Evolutionary conservation across 805 yeast genomes (phyloP), one percentile per base, ranked within the genome.

Genomic region (Teunomyces aglyptinius): DNA sequence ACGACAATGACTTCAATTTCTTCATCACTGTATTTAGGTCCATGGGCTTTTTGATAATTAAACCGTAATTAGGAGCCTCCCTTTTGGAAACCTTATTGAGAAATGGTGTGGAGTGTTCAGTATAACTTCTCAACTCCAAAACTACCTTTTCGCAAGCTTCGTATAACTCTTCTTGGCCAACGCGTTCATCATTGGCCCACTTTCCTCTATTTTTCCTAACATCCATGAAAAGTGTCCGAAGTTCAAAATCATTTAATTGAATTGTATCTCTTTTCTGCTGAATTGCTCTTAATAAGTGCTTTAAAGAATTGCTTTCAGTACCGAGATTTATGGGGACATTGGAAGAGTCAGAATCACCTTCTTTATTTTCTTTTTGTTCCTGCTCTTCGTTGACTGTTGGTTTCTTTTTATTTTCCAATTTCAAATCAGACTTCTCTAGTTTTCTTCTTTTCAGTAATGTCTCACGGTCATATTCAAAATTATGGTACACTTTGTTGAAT

Each of bases 71-170:
- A 6, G 99, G 99, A 0, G 99, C 99, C 59, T 94, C 99, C 46
- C 99, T 78, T 62, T 94, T 94, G 48, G 94, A 89, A n/a, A 94
- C 99, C 60, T 89, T 88, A 67, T 91, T 94, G 54, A 94, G 73
- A 60, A 94, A 94, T 0, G 98, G 96, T 1, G 97, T 90, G 0
- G 97, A 90, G 66, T 94, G 98, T 59, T 94, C 97, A 0, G 99
- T 92, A 55, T 86, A 89, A 5, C 92, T 88, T 59, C 99, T 77
- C 27, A 94, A 70, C 57, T 94, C 98, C 52, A 84, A 70, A 0
- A 92, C 91, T 1, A 94, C 99, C 59, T 90, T 91, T 57, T 94
- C 99, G 58, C 97, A 92, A 0, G 97, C 96, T 56, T 95, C 99
- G 60, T 94, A 94, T 18, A 94, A 76, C 63, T 95, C 99, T 61